Percentiles rank a stretch among this genome's conserved stretches.
phyloP scores from a whole-genome alignment of 2,329 filamentous ascomycete genomes.

The Scedosporium dehoogii region DNA sequence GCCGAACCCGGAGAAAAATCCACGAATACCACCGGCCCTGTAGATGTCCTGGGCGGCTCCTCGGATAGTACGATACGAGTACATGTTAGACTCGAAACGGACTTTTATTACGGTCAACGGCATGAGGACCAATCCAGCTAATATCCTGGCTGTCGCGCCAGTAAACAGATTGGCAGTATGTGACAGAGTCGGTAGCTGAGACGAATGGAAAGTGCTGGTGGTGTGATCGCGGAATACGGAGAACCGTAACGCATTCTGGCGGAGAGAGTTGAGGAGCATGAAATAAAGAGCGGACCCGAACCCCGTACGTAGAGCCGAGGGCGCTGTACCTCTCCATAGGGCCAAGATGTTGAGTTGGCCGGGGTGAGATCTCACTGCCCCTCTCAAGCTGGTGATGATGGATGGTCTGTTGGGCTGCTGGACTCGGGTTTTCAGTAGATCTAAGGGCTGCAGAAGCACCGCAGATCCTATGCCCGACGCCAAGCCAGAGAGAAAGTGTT shows the following conservation, averaged over 20 bases:
- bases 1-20: conserved; percentile 89
- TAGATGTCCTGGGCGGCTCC: conserved; percentile 68
- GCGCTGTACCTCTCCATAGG: conserved; percentile 88
- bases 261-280: conserved; percentile 71
- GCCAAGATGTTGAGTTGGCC: conserved; percentile 45
- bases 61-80: conserved; percentile 67
- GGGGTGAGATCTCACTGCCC: conserved; percentile 36
- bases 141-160: conserved; percentile 72
- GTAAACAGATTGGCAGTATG: conserved; percentile 79
- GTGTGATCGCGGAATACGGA: conserved; percentile 14
- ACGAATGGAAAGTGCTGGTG: conserved; percentile 36
- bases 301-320: conserved; percentile 86
- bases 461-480: conserved; percentile 81
- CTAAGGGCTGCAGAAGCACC: conserved; percentile 84
- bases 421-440: conserved; percentile 91
- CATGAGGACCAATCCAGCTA: conserved; percentile 87
- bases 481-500: conserved; percentile 84
- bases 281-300: conserved; percentile 94
- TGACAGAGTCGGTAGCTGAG: conserved; percentile 69
- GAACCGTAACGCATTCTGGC: conserved; percentile 45
- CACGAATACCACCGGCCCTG: conserved; percentile 60
- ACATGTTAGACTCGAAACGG: conserved; percentile 82
- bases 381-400: conserved; percentile 56
- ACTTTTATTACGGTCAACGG: conserved; percentile 95
- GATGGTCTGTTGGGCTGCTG: conserved; percentile 73